Evolutionary conservation across 345 rosid genomes (phyloP), one percentile per base, ranked within the genome.

Genomic region (Salix viminalis): DNA sequence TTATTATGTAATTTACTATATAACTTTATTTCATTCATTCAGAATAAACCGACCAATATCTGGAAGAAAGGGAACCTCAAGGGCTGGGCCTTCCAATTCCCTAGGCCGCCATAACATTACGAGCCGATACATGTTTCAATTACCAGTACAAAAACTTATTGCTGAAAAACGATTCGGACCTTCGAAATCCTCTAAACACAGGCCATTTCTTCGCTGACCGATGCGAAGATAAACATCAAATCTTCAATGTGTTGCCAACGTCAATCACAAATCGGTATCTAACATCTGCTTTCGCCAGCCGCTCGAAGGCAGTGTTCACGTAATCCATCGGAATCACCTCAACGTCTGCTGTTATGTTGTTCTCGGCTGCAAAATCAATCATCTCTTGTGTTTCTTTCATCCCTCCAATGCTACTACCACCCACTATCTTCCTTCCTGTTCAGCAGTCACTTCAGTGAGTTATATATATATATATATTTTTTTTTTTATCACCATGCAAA

Each of bases 261-360:
- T 58, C 64, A 9, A 58, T 23, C 4, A 58, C 64, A 10, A 58
- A 58, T 23, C 64, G 26, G 64, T 58, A 58, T n/a, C 64, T 10
- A n/a, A 58, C 64, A 58, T 58, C 64, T 23, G 26, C 9, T 58
- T 58, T 58, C 64, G 12, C 3, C 3, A 58, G 64, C 28, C 73
- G 66, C 36, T 75, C 78, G 56, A 65, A n/a, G 26, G 78, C 78
- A 8, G 78, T 75, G 71, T 75, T 75, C 34, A 75, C 72, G 34
- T 24, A 75, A 18, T 67, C 78, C 19, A 75, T 24, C 2, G 54
- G 26, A 41, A 68, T 68, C 16, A 68, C 16, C 54, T 68, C 52
- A 23, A 72, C 60, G 9, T 37, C 54, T 21, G 75, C 46, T 19
- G 18, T 60, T 4, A 72, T 60, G 56, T 14, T 72, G 67, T 60